These are phyloP conservation scores for Pythium coloratum DNA, from an alignment of 352 stramenopile species.

Conservation along the genomic window DNA sequence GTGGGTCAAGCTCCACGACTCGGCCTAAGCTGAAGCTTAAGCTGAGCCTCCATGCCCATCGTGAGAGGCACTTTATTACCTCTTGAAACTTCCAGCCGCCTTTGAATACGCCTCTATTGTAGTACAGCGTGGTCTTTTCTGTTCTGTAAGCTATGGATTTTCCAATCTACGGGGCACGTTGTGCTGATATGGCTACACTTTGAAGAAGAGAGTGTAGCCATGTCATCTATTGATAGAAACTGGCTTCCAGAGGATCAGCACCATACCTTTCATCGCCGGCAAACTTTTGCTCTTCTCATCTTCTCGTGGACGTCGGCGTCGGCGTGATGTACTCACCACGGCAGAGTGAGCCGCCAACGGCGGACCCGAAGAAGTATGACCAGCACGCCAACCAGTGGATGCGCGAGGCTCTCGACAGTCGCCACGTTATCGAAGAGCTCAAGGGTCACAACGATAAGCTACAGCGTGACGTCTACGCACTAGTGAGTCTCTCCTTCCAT, in stretches of 20 bases:
- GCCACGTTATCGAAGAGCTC: slow-evolving; percentile 51
- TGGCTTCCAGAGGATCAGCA: not conserved
- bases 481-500: slow-evolving; percentile 28
- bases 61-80: not conserved
- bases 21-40: slow-evolving; percentile 9
- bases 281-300: slow-evolving; percentile 9
- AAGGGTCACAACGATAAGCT: slow-evolving; percentile 61
- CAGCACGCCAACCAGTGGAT: slow-evolving; percentile 59
- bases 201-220: slow-evolving; percentile 11
- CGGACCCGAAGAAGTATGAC: slow-evolving; percentile 52
- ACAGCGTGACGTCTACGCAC: slow-evolving; percentile 52
- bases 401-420: slow-evolving; percentile 60
- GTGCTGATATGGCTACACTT: slow-evolving; percentile 17
- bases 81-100: too few species aligned
- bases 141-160: not conserved
- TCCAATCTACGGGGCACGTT: not conserved
- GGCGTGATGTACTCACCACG: slow-evolving; percentile 36
- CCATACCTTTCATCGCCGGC: not conserved
- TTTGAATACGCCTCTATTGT: not conserved
- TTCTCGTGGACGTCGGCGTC: slow-evolving; percentile 12
- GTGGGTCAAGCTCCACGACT: slow-evolving; percentile 39
- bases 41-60: not conserved
- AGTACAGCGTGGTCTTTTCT: slow-evolving; percentile 9
- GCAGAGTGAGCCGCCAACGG: slow-evolving; percentile 23
- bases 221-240: slow-evolving; percentile 19